Evolutionary conservation across 2,329 filamentous ascomycete species (phyloP).

Genomic region (Aspergillus pseudonomiae): DNA sequence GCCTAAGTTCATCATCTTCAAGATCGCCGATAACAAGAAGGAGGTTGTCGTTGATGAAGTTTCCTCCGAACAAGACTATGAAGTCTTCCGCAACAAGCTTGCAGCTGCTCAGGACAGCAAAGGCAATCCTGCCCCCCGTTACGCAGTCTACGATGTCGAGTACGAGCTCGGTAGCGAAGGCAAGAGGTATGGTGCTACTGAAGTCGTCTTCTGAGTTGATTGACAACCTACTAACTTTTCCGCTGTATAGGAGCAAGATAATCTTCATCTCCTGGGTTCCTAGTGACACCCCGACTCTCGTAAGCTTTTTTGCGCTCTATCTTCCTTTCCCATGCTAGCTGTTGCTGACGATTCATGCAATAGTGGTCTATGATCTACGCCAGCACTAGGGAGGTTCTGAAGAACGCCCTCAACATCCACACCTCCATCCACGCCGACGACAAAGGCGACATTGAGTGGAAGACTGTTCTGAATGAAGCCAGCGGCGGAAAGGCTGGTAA

Average conservation of each 20-base stretch:
- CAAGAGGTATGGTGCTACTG: constrained; percentile 43
- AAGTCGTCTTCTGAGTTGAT: background rate
- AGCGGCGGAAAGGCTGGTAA: constrained; percentile 45
- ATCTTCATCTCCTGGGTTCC: constrained; percentile 55
- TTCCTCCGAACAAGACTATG: constrained; percentile 50
- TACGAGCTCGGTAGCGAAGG: constrained; percentile 54
- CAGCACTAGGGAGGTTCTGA: constrained; percentile 52
- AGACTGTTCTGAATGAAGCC: constrained; percentile 41
- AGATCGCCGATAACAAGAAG: constrained; percentile 55
- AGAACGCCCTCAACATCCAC: constrained; percentile 51
- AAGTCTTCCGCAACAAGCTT: constrained; percentile 52
- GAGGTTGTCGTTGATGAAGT: constrained; percentile 52
- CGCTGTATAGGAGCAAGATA: constrained; percentile 50
- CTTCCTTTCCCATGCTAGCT: background rate
- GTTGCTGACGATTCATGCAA: constrained; percentile 19
- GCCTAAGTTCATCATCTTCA: constrained; percentile 56
- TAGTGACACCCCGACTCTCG: constrained; percentile 42
- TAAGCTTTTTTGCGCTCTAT: constrained; percentile 29
- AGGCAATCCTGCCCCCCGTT: constrained; percentile 51
- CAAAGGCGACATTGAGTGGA: constrained; percentile 48
- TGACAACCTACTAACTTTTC: constrained; percentile 20
- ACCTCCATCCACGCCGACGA: constrained; percentile 47
- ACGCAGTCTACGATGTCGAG: constrained; percentile 55
- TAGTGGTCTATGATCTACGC: constrained; percentile 56
- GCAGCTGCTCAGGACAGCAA: constrained; percentile 44